Conservation (phyloP, 2,329 filamentous ascomycete species). For the Colletotrichum sidae region DNA sequence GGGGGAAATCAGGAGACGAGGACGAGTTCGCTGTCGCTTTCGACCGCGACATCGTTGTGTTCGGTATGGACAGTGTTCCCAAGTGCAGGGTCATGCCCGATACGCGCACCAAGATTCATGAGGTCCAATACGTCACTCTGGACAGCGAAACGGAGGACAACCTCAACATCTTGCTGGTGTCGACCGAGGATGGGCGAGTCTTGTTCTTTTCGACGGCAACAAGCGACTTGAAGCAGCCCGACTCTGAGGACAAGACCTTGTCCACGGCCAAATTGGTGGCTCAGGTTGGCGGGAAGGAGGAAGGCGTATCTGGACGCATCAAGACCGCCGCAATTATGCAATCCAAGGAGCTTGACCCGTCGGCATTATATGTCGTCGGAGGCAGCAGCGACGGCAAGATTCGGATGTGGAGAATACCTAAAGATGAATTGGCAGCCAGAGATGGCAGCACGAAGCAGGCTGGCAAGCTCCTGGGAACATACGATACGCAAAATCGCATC, state of each 20-base stretch:
- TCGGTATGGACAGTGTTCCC: constrained; percentile 87
- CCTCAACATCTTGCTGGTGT: constrained; percentile 76
- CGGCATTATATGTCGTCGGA: constrained; percentile 70
- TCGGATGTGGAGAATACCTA: constrained; percentile 77
- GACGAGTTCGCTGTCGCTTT: constrained; percentile 93
- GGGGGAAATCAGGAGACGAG: constrained; percentile 77
- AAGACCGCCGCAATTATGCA: constrained; percentile 86
- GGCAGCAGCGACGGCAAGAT: constrained; percentile 88
- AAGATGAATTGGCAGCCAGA: constrained; percentile 52
- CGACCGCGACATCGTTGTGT: constrained; percentile 85
- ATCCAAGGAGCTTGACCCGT: constrained; percentile 50
- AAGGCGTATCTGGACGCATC: constrained; percentile 77
- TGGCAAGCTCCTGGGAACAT: constrained; percentile 78
- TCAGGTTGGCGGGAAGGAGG: constrained; percentile 81
- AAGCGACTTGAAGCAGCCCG: constrained; percentile 54
- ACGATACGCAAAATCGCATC: constrained; percentile 88
- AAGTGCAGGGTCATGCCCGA: constrained; percentile 78
- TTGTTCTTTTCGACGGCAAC: constrained; percentile 81
- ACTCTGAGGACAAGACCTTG: constrained; percentile 49
- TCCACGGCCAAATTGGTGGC: constrained; percentile 75
- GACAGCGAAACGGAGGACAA: constrained; percentile 60
- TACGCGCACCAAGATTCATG: constrained; percentile 83
- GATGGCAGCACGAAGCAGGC: constrained; percentile 51
- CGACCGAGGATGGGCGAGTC: constrained; percentile 91
- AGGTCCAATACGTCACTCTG: constrained; percentile 77